Percentiles rank a stretch among this genome's conserved stretches.
Conservation (phyloP, 169 alveolate species). For the Eimeria maxima region DNA sequence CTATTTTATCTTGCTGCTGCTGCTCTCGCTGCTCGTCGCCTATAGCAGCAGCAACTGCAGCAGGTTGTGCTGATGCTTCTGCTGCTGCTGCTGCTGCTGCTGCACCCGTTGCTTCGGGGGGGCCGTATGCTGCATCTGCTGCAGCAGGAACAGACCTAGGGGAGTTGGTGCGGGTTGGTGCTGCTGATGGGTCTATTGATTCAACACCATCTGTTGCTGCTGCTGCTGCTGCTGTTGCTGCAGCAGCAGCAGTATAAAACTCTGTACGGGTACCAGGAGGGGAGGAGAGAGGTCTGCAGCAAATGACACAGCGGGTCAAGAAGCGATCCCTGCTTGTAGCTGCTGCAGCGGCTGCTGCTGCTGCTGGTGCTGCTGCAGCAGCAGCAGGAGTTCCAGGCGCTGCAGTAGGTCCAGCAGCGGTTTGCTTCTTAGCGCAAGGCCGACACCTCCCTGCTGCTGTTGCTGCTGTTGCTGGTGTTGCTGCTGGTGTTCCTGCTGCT, state of each 20-base stretch:
- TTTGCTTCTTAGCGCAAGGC: not conserved
- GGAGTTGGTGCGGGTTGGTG: too few species aligned
- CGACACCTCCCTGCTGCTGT: not conserved
- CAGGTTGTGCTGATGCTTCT: not conserved
- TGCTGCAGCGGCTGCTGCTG: constrained; percentile 28
- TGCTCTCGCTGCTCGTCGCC: constrained; percentile 7
- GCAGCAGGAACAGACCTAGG: not conserved
- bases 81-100: too few species aligned
- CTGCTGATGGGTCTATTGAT: too few species aligned
- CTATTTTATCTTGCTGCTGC: constrained; percentile 5
- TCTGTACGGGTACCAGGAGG: constrained; percentile 2
- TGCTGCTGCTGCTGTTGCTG: constrained; percentile 6
- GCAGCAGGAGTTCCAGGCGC: not conserved
- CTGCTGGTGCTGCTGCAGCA: not conserved
- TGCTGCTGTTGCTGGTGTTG: not conserved
- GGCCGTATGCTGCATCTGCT: not conserved
- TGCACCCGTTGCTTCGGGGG: not conserved
- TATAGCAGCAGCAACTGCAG: not conserved
- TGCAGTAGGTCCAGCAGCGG: not conserved
- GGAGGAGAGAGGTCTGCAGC: constrained; percentile 24
- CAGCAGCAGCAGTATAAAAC: not conserved
- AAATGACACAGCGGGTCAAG: not conserved
- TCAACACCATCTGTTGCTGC: constrained; percentile 1
- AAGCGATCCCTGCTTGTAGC: not conserved
- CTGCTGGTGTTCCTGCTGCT: not conserved